A percentile compares a stretch with the other conserved stretches of the same genome.
Evolutionary conservation across 73 alveolate genomes (phyloP).

Genomic region (Paramecium primaurelia): DNA sequence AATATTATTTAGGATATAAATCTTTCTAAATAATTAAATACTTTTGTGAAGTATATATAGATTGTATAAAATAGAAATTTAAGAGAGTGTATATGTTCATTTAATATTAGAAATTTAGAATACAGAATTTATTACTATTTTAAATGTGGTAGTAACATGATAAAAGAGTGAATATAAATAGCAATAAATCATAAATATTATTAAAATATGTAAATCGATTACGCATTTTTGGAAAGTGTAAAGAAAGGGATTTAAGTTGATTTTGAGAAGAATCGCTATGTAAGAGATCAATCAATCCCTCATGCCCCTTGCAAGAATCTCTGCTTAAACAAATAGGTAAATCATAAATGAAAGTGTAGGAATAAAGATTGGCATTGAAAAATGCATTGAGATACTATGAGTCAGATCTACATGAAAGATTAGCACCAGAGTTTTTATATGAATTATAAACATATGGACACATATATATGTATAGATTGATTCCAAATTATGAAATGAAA

Average conservation of each 20-base stretch:
- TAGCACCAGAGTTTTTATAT: constrained; percentile 49
- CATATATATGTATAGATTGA: constrained; percentile 64
- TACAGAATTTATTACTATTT: too few relatives aligned
- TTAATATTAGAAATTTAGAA: too few relatives aligned
- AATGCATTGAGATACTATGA: constrained; percentile 68
- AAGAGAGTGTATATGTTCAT: too few relatives aligned
- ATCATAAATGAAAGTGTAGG: neutral
- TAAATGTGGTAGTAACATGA: too few relatives aligned
- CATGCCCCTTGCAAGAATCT: constrained; percentile 71
- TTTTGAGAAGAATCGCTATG: neutral
- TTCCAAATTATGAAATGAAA: constrained; percentile 55
- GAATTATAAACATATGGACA: constrained; percentile 68
- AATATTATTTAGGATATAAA: too few relatives aligned
- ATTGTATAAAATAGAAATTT: too few relatives aligned
- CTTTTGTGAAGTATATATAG: too few relatives aligned
- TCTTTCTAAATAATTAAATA: too few relatives aligned
- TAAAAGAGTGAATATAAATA: neutral
- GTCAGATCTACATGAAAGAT: constrained; percentile 51
- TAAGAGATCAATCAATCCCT: constrained; percentile 60
- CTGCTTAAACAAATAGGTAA: constrained; percentile 41
- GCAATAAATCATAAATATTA: neutral
- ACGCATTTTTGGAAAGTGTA: neutral
- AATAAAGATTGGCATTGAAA: constrained; percentile 59
- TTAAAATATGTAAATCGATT: constrained; percentile 5
- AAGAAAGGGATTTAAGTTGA: neutral